phyloP scores from a whole-genome alignment of 495 filamentous ascomycete genomes.

The Bathelium albidoporum region DNA sequence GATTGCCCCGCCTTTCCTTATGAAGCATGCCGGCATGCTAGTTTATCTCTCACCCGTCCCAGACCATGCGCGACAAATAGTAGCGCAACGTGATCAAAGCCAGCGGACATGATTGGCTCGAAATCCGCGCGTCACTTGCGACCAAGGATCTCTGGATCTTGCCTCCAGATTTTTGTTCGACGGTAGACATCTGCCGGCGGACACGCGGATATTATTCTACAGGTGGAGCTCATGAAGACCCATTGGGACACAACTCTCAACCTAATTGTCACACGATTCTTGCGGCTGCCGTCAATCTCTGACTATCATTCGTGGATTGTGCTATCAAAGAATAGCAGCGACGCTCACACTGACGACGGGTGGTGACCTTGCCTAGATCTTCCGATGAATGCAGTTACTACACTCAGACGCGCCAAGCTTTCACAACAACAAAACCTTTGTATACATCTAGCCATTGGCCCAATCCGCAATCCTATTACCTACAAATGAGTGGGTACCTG shows the following conservation, averaged over 20 bases:
- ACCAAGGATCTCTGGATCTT: neutral
- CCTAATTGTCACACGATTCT: neutral
- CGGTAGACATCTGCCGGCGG: neutral
- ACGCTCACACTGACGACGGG: neutral
- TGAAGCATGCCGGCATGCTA: neutral
- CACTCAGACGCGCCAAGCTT: neutral
- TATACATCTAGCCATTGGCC: neutral
- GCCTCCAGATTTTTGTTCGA: neutral
- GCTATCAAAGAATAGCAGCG: no score
- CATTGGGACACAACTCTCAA: neutral
- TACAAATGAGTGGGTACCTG: neutral
- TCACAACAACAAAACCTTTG: neutral
- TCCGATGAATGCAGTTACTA: neutral
- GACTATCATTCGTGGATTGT: no score
- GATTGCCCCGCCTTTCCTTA: neutral
- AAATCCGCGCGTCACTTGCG: neutral
- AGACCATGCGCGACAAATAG: neutral
- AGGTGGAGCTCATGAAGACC: neutral
- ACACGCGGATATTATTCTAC: neutral
- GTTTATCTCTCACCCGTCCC: neutral
- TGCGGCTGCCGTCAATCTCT: neutral
- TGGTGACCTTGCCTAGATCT: neutral
- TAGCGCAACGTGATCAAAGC: slow-evolving; percentile 1
- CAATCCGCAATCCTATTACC: neutral
- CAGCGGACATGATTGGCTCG: neutral